A percentile compares a stretch with the other conserved stretches of the same genome.
These are phyloP conservation scores for Glebionis coronaria DNA, from an alignment of 129 eudicot genomes.

Conservation along the genomic window DNA sequence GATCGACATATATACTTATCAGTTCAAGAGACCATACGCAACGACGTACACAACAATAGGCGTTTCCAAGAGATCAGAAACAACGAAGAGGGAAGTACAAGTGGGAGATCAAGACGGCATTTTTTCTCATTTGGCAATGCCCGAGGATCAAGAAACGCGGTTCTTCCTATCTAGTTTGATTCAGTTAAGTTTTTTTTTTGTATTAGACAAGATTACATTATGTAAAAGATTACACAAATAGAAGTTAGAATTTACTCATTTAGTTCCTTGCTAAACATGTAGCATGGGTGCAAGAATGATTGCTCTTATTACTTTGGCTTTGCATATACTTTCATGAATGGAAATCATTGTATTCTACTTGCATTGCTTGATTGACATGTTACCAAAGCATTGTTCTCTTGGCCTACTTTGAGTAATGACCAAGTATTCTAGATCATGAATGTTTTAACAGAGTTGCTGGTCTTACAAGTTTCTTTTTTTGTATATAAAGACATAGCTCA, in stretches of 20 bases:
- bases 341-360: conserved; percentile 40
- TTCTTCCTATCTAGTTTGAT: conserved; percentile 44
- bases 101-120: conserved; percentile 57
- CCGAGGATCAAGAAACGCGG: conserved; percentile 68
- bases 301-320: conserved; percentile 27
- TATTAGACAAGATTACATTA: conserved; percentile 7
- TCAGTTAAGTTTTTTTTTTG: conserved; percentile 3
- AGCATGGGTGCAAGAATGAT: conserved; percentile 52
- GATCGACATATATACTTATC: conserved; percentile 54
- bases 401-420: conserved; percentile 28
- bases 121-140: conserved; percentile 75
- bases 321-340: conserved; percentile 43
- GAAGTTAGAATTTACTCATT: conserved; percentile 8
- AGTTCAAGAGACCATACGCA: conserved; percentile 60
- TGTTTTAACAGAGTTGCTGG: conserved; percentile 29
- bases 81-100: conserved; percentile 58
- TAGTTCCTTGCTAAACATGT: conserved; percentile 17
- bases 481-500: conserved; percentile 16
- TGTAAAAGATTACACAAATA: conserved; percentile 20
- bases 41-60: conserved; percentile 25
- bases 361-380: conserved; percentile 23
- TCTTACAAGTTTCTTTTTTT: conserved; percentile 31
- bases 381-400: conserved; percentile 5
- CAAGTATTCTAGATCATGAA: conserved; percentile 28
- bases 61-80: conserved; percentile 31